Percentiles rank a stretch among this genome's conserved stretches.
Conservation (phyloP, 2,329 filamentous ascomycete species). For the Stemphylium lycopersici region DNA sequence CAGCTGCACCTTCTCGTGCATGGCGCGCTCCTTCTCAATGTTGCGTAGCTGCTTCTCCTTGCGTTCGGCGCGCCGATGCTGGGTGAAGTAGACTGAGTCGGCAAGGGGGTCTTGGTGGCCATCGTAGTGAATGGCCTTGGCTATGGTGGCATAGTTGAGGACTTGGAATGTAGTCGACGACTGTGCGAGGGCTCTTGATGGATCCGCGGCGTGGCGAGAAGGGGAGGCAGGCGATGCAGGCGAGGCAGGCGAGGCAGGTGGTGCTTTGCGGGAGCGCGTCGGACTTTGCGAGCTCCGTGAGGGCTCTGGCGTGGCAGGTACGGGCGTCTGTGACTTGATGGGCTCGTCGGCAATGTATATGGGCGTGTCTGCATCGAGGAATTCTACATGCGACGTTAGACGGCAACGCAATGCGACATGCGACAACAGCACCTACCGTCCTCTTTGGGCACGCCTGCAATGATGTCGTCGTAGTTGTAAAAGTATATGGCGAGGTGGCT, state of each 20-base stretch:
- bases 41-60: constrained; percentile 73
- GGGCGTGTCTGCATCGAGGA: constrained; percentile 73
- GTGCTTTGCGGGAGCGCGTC: constrained; percentile 32
- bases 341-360: constrained; percentile 72
- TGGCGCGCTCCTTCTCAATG: constrained; percentile 69
- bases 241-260: constrained; percentile 24
- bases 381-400: constrained; percentile 60
- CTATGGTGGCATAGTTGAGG: constrained; percentile 52
- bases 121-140: constrained; percentile 43
- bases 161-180: constrained; percentile 44
- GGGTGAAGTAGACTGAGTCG: constrained; percentile 62
- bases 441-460: constrained; percentile 82
- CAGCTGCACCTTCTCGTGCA: constrained; percentile 70
- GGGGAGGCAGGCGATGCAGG: constrained; percentile 25
- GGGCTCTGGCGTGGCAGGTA: constrained; percentile 22
- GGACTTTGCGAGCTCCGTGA: constrained; percentile 34
- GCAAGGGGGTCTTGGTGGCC: constrained; percentile 59
- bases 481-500: constrained; percentile 92
- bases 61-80: constrained; percentile 66
- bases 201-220: constrained; percentile 19
- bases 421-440: constrained; percentile 62
- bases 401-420: constrained; percentile 4
- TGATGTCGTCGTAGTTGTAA: constrained; percentile 90
- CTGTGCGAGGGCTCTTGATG: constrained; percentile 24
- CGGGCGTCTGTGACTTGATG: constrained; percentile 33